Conservation (phyloP, 2,329 filamentous ascomycete genomes). For the Hirsutella thompsonii region DNA sequence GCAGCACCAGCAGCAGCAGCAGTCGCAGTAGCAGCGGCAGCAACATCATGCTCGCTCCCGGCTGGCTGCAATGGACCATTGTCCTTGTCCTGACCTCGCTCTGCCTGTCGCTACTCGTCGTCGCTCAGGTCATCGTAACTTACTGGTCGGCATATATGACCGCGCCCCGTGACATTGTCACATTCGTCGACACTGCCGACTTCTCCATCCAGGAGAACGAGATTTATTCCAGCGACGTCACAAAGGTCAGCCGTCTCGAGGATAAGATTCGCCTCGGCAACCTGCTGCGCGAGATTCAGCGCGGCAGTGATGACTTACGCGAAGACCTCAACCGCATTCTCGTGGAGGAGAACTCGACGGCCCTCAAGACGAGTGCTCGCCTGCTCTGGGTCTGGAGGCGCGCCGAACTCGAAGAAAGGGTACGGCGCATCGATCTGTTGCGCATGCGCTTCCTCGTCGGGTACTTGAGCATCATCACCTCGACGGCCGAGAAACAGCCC, state of each 20-base stretch:
- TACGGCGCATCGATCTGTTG: constrained; percentile 46
- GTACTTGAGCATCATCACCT: constrained; percentile 46
- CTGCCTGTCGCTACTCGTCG: constrained; percentile 39
- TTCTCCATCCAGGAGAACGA: constrained; percentile 52
- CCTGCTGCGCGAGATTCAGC: constrained; percentile 49
- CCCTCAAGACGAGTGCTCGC: constrained; percentile 34
- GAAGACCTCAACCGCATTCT: constrained; percentile 44
- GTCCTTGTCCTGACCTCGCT: constrained; percentile 46
- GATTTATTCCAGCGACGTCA: constrained; percentile 47
- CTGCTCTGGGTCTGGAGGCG: constrained; percentile 46
- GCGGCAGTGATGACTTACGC: constrained; percentile 44
- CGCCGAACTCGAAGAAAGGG: constrained; percentile 39
- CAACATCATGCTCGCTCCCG: constrained; percentile 38
- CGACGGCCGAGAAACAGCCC: constrained; percentile 20
- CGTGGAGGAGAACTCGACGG: constrained; percentile 27
- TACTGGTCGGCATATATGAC: constrained; percentile 43
- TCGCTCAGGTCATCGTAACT: constrained; percentile 35
- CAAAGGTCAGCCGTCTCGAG: constrained; percentile 43
- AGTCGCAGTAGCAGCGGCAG: no score
- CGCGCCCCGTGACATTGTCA: constrained; percentile 43
- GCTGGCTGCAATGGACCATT: constrained; percentile 41
- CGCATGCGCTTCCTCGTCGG: constrained; percentile 53
- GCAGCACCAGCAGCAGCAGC: no score
- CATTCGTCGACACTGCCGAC: constrained; percentile 47
- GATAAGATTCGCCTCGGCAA: constrained; percentile 47